phyloP scores from a whole-genome alignment of 169 alveolate genomes.

The Plasmodium gonderi region DNA sequence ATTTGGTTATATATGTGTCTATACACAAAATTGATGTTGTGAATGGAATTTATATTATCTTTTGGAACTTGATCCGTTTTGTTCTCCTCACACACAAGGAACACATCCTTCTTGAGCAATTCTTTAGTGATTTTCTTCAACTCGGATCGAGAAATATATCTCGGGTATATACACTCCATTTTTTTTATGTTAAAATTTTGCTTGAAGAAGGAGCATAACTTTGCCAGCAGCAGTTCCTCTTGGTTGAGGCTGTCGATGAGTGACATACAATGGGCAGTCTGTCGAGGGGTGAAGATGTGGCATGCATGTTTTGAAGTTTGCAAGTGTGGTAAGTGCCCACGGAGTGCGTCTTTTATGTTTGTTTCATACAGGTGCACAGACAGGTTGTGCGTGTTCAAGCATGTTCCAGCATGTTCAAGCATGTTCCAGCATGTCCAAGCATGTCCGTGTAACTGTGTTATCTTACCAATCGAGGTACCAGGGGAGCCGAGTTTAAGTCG shows the following conservation, averaged over 20 bases:
- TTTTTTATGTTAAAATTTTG: conserved; percentile 76
- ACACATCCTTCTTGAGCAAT: conserved; percentile 74
- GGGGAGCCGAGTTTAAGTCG: conserved; percentile 30
- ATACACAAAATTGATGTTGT: conserved; percentile 49
- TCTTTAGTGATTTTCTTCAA: conserved; percentile 67
- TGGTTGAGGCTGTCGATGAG: conserved; percentile 76
- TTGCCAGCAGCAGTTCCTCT: conserved; percentile 80
- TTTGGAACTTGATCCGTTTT: neutral
- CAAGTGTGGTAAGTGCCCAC: neutral
- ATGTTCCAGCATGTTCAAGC: too few relatives aligned
- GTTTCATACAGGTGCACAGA: too few relatives aligned
- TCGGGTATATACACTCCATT: conserved; percentile 80
- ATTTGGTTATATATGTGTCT: conserved; percentile 42
- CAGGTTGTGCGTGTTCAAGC: too few relatives aligned
- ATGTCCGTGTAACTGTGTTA: neutral
- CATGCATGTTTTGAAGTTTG: conserved; percentile 11
- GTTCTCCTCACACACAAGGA: conserved; percentile 61
- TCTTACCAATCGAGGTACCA: conserved; percentile 41
- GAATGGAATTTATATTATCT: conserved; percentile 41
- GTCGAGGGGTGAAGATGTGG: conserved; percentile 39
- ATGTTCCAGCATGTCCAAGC: neutral
- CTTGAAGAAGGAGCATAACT: conserved; percentile 78
- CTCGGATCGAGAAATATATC: conserved; percentile 70
- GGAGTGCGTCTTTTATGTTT: too few relatives aligned
- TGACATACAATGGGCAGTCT: conserved; percentile 80